Conservation (phyloP, 2,329 filamentous ascomycete species). For the Ophiocordyceps camponoti-floridani region DNA sequence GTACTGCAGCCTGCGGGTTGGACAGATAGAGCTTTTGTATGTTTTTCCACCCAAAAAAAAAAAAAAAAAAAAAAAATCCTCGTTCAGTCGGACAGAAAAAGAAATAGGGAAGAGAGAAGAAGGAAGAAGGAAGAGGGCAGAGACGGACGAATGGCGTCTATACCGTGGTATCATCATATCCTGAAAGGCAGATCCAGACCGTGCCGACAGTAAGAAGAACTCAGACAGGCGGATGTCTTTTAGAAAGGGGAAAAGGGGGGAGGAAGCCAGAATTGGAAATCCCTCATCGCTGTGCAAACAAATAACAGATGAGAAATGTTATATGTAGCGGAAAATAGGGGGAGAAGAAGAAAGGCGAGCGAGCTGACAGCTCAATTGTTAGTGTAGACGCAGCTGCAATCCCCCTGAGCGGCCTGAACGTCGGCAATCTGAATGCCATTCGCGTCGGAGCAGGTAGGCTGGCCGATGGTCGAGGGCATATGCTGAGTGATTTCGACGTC, state of each 20-base stretch:
- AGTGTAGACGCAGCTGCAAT: conserved; percentile 20
- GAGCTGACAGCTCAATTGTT: conserved; percentile 5
- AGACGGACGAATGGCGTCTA: not conserved
- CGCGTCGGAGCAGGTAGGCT: conserved; percentile 33
- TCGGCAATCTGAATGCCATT: conserved; percentile 17
- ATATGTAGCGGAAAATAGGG: not conserved
- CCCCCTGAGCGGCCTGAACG: conserved; percentile 16
- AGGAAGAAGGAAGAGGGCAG: not conserved
- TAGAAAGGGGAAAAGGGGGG: not conserved
- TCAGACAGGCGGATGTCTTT: not conserved
- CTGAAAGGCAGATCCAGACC: not conserved
- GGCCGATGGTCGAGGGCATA: conserved; percentile 18
- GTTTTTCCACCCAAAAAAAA: no score
- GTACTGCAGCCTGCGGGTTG: no score
- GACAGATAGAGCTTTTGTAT: no score
- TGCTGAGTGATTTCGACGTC: conserved; percentile 36
- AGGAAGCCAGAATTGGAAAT: not conserved
- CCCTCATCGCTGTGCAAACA: not conserved
- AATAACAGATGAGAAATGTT: not conserved
- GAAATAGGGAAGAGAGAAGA: not conserved
- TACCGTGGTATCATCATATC: not conserved
- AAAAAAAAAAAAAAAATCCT: not conserved
- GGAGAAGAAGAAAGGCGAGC: not conserved
- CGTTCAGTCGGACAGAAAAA: not conserved
- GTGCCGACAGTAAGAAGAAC: not conserved